Evolutionary conservation across 2,329 filamentous ascomycete genomes (phyloP), one percentile per base, ranked within the genome.

Genomic region (Drechslerella coelobrocha): DNA sequence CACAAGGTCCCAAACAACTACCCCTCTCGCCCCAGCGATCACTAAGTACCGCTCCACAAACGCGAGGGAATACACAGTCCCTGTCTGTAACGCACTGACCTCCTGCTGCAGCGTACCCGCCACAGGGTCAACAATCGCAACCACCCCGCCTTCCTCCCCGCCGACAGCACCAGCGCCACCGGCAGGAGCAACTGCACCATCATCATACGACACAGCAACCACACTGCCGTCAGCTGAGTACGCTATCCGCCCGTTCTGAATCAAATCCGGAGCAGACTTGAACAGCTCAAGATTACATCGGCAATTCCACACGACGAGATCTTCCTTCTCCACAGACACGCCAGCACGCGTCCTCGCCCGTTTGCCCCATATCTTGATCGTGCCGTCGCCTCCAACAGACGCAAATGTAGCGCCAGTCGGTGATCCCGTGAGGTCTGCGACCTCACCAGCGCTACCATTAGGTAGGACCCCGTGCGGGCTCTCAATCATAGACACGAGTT

Each of bases 1-100:
- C 6, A 97, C 90, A 9, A 95, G 84, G 78, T 99, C 90, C 82
- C 91, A 96, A 34, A 96, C 88, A 41, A 86, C 83, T 7, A 97
- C 82, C 26, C 86, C 84, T 45, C 88, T 83, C 0, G 91, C 91
- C 23, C 74, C 74, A 0, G 96, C 81, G 48, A 90, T 84, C 63
- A 97, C 82, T 17, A 99, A 80, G 76, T 89, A 88, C 23, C 88
- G 87, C 1, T 87, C 88, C 1, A 94, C 79, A 57, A 95, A 88
- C 3, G 83, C 86, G 27, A 95, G 79, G n/a, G 85, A 85, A 63
- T 86, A 84, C 6, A 92, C 81, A 17, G 84, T 82, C 4, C 86
- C 86, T 55, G 83, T 83, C 79, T 89, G 88, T 45, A 93, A 80
- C 1, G 87, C 87, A 3, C 88, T 84, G 17, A 92, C 84, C 0